These are phyloP conservation scores for Diutina neorugosa DNA, from an alignment of 1,139 yeast genomes.

Conservation along the genomic window DNA sequence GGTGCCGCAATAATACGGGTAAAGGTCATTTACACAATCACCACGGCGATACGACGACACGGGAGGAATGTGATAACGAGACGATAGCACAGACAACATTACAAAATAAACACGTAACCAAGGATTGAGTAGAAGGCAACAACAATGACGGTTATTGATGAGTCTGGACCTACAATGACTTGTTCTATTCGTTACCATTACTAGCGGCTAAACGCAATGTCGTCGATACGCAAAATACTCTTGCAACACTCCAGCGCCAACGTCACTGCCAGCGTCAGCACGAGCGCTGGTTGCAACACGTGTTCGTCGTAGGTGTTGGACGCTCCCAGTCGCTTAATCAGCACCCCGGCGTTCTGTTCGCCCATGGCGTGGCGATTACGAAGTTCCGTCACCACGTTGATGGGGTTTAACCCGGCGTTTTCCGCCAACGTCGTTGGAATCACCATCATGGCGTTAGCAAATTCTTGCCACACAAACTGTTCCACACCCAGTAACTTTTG, in stretches of 20 bases:
- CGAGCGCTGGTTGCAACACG: conserved; percentile 92
- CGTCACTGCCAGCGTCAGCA: conserved; percentile 84
- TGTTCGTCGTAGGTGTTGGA: conserved; percentile 88
- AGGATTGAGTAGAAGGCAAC: too few species aligned
- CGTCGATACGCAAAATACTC: conserved; percentile 90
- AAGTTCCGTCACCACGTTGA: conserved; percentile 88
- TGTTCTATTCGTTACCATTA: background rate
- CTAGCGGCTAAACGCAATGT: conserved; percentile 28
- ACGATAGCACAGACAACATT: too few species aligned
- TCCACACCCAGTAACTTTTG: conserved; percentile 78
- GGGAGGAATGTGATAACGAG: too few species aligned
- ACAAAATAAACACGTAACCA: too few species aligned
- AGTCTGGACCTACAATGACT: too few species aligned
- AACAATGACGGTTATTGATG: too few species aligned
- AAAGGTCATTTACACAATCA: too few species aligned
- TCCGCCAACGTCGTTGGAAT: conserved; percentile 96
- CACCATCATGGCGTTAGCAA: conserved; percentile 90
- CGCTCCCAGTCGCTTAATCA: conserved; percentile 89
- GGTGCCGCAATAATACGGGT: too few species aligned
- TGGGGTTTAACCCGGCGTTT: conserved; percentile 93
- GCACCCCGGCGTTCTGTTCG: conserved; percentile 88
- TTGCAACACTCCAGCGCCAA: conserved; percentile 95
- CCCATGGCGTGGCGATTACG: conserved; percentile 89
- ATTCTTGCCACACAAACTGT: conserved; percentile 90
- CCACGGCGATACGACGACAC: too few species aligned